Percentiles rank a stretch among this genome's conserved stretches.
phyloP scores from a whole-genome alignment of 805 yeast species.

The Nakazawaea holstii region DNA sequence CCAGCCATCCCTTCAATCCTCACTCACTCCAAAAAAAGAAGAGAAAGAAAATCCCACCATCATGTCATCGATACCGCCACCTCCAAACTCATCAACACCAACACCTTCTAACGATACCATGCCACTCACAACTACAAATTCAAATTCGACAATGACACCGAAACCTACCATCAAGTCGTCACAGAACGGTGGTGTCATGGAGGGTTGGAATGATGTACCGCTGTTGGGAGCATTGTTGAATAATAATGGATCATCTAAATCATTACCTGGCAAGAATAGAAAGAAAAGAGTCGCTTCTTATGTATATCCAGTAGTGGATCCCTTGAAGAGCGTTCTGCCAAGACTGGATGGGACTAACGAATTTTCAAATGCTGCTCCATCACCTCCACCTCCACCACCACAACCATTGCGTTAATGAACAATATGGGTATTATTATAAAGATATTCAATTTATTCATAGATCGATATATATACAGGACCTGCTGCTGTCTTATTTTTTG shows the following conservation, averaged over 20 bases:
- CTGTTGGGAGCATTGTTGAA: constrained; percentile 1
- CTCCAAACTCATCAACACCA: background rate
- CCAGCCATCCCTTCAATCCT: background rate
- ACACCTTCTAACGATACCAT: background rate
- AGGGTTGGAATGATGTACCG: constrained; percentile 12
- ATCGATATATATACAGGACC: background rate
- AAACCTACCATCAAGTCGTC: constrained; percentile 4
- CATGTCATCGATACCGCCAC: background rate
- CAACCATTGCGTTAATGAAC: background rate
- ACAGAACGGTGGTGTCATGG: constrained; percentile 11
- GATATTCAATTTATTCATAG: background rate
- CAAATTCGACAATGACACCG: background rate
- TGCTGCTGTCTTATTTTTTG: constrained; percentile 14
- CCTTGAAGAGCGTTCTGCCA: too few relatives aligned
- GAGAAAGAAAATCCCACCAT: background rate
- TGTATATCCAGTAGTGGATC: background rate
- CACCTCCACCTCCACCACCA: constrained; percentile 1
- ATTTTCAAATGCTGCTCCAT: background rate
- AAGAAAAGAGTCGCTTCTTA: constrained; percentile 3
- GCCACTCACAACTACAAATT: background rate
- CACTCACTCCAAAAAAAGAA: background rate
- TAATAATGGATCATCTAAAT: background rate
- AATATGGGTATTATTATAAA: background rate
- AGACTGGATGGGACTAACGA: background rate
- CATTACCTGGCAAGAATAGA: constrained; percentile 1